Evolutionary conservation across 768 basidiomycete species (phyloP), one percentile per base, ranked within the genome.

Genomic region (Lactarius evosmus): DNA sequence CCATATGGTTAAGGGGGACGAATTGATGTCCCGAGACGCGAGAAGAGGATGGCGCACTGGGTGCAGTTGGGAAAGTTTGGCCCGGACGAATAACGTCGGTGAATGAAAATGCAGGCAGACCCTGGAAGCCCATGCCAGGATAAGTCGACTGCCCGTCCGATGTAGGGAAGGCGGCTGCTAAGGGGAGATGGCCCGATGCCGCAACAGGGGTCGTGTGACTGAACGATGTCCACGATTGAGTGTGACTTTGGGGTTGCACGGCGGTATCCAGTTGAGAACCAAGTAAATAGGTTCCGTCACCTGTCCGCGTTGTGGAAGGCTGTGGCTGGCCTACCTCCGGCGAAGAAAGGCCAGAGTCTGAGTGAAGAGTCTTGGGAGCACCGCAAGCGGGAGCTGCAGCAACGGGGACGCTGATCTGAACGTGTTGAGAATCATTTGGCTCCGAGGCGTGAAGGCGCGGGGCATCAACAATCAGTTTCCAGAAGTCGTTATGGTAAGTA

Each of bases 401-500:
- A 27, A 25, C 29, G 7, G 46, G 63, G 46, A 33, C 11, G 17
- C 27, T 4, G 2, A 60, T n/a, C 29, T 50, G 54, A 19, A 36
- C 33, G 29, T 32, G 34, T 29, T 14, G 44, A 34, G 53, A n/a
- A 11, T 5, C 8, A 1, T 46, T 25, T 11, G 29, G 49, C 11
- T 51, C 16, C 9, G 12, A 12, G 2, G 14, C 30, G 22, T 25
- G 22, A 17, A 7, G 33, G 17, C n/a, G 54, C 8, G 54, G 22
- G 9, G 17, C 3, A 16, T 49, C 32, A 19, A 44, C n/a, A 32
- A 52, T 29, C 1, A 11, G 3, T n/a, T 34, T 65, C 64, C 59
- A 65, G 22, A 32, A 29, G 17, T 57, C 14, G 32, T 65, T 25
- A 14, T 65, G 64, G 36, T 65, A 36, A 12, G 32, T 4, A 33